Conservation (phyloP, 345 rosid genomes). For the Dovyalis caffra region DNA sequence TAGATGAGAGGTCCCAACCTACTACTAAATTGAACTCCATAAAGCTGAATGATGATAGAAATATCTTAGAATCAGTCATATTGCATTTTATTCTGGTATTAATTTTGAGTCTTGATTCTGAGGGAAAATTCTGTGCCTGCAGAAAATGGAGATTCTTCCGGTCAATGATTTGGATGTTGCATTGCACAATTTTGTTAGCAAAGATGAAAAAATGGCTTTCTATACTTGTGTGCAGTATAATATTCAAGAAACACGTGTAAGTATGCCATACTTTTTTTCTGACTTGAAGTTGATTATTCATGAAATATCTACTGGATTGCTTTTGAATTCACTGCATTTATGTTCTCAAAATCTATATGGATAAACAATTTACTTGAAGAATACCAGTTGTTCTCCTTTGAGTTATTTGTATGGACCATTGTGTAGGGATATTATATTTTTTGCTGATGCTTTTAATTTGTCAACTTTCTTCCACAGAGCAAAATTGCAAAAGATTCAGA, state of each 20-base stretch:
- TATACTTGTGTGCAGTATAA: slow-evolving; percentile 79
- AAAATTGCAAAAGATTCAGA: slow-evolving; percentile 83
- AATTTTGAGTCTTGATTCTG: slow-evolving; percentile 11
- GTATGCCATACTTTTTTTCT: slow-evolving; percentile 25
- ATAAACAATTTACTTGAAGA: neutral
- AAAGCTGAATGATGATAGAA: neutral
- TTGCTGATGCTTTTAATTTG: slow-evolving; percentile 20
- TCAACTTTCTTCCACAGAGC: slow-evolving; percentile 43
- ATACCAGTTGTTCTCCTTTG: neutral
- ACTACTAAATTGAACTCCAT: slow-evolving; percentile 3
- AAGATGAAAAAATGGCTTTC: slow-evolving; percentile 95
- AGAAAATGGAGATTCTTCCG: slow-evolving; percentile 99
- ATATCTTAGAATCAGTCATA: neutral
- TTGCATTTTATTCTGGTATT: neutral
- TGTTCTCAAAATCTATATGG: neutral
- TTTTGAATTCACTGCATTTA: slow-evolving; percentile 2
- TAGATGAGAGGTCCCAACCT: neutral
- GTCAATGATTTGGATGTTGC: slow-evolving; percentile 95
- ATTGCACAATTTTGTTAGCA: slow-evolving; percentile 88
- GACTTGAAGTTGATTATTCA: slow-evolving; percentile 2
- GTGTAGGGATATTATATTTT: neutral
- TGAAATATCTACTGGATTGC: neutral
- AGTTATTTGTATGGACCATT: neutral
- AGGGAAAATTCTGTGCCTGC: slow-evolving; percentile 31
- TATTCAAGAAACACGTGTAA: slow-evolving; percentile 94